Base-by-base conservation (phyloP, 495 filamentous ascomycete genomes). In the Penicillium nucicola region DNA sequence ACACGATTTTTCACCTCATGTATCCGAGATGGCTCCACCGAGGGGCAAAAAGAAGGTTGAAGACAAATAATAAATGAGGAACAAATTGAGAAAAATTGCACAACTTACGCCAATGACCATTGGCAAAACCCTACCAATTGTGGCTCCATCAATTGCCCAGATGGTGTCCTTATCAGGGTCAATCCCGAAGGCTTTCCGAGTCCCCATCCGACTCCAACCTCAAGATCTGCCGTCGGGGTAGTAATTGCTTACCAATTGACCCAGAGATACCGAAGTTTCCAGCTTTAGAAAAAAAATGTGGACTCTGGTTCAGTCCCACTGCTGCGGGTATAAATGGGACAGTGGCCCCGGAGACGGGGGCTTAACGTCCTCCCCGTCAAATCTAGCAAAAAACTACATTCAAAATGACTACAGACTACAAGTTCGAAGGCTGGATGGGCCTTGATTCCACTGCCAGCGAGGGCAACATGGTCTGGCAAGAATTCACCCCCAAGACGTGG, bases 371-470 rank as follows among this genome's bases (percentile, higher is more conserved):
- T 42, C 4, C 30, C 31, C 34, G 31, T 17, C 22, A 30, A 10
- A n/a, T 23, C 17, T 12, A 43, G 22, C n/a, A n/a, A 42, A 17
- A 15, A 5, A 17, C 41, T 8, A 53, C 1, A 33, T 25, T 6
- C 22, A 62, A 50, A 8, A 69, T 70, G 67, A 49, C 68, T 20
- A 69, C 69, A 33, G 64, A 78, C 53, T 81, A 83, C 71, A 79
- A 86, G 56, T 96, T 95, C 68, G 74, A 87, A 61, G 90, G 92
- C 54, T 95, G 91, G 91, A 69, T 95, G 65, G 91, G 84, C 55
- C 71, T 84, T 22, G 79, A 85, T 51, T 14, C 55, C 17, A 61
- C 56, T 35, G 33, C 72, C n/a, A 78, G 69, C 39, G 66, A 92
- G n/a, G 90, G 89, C 30, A 88, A 91, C 30, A 87, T 95, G 80